These are phyloP conservation scores for Helianthus tuberosus DNA, from an alignment of 129 eudicot species.

Conservation along the genomic window DNA sequence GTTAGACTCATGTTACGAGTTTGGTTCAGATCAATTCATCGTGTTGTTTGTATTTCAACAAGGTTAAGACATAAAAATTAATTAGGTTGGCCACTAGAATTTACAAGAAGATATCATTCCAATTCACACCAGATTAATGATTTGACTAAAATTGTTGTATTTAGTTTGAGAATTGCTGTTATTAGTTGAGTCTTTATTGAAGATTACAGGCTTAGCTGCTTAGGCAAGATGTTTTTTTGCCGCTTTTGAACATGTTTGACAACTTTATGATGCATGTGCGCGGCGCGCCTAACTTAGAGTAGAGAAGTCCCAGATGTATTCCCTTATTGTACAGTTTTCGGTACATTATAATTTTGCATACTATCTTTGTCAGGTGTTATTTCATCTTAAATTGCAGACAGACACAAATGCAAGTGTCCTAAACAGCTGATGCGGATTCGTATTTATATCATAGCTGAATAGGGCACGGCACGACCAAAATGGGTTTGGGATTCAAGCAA, in stretches of 20 bases:
- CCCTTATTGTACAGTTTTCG: not conserved
- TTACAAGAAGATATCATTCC: no score
- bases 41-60: no score
- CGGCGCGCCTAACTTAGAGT: conserved; percentile 1
- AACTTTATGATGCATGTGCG: not conserved
- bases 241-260: conserved; percentile 6
- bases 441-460: conserved; percentile 23
- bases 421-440: conserved; percentile 29
- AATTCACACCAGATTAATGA: no score
- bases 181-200: no score
- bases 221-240: not conserved
- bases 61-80: no score
- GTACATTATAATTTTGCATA: not conserved
- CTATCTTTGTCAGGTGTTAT: not conserved
- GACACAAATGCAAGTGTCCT: conserved; percentile 10
- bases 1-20: no score
- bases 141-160: not conserved
- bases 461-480: conserved; percentile 21
- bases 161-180: not conserved
- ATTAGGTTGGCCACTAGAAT: no score
- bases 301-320: not conserved
- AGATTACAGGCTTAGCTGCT: no score
- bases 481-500: conserved; percentile 46
- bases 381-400: conserved; percentile 24
- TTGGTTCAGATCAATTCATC: no score